Percentiles rank a stretch among this genome's conserved stretches.
These are phyloP conservation scores for Cardiospermum halicacabum DNA, from an alignment of 345 rosid species.

Conservation along the genomic window DNA sequence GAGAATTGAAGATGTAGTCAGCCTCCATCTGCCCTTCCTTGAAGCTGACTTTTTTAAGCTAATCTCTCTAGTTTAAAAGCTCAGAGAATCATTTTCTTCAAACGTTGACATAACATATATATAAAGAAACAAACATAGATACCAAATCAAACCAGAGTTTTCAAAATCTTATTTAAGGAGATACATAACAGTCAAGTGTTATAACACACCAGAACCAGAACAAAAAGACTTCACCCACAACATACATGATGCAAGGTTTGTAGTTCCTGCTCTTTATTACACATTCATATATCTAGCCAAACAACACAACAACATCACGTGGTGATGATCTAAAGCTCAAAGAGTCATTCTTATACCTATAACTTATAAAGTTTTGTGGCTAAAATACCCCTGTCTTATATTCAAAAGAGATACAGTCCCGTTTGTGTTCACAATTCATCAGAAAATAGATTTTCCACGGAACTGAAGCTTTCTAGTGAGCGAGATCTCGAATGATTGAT, in stretches of 20 bases:
- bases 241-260: conserved; percentile 10
- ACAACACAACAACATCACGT: background rate
- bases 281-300: background rate
- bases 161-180: no score
- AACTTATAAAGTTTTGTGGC: background rate
- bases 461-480: conserved; percentile 58
- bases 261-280: conserved; percentile 10
- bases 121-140: no score
- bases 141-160: no score
- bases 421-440: conserved; percentile 58
- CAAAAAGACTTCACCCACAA: no score
- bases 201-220: no score
- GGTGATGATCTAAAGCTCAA: conserved; percentile 1
- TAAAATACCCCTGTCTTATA: conserved; percentile 3
- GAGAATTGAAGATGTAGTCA: no score
- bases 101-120: no score
- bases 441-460: conserved; percentile 71
- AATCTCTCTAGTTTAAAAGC: no score
- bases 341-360: conserved; percentile 5
- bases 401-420: background rate
- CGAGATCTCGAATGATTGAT: conserved; percentile 50
- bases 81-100: no score
- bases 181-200: no score
- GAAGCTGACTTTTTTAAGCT: no score
- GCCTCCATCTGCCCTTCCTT: no score